Percentiles rank a stretch among this genome's conserved stretches.
phyloP scores from a whole-genome alignment of 1,284 basidiomycete species.

The Neolentinus lepideus region DNA sequence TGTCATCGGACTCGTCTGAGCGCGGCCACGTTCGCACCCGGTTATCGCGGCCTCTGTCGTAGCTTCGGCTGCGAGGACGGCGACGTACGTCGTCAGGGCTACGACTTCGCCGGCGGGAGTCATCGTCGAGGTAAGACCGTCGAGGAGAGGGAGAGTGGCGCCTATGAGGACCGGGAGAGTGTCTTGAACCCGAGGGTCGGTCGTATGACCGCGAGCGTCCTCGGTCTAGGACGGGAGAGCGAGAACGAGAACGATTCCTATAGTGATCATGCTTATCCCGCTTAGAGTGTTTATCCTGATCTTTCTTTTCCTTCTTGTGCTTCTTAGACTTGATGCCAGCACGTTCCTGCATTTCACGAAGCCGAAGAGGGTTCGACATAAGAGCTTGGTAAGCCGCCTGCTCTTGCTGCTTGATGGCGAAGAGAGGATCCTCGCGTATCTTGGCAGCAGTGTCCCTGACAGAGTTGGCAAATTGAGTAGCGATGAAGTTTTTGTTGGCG shows the following conservation, averaged over 20 bases:
- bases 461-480: slow-evolving; percentile 91
- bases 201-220: slow-evolving; percentile 28
- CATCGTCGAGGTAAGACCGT: slow-evolving; percentile 19
- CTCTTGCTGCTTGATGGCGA: slow-evolving; percentile 97
- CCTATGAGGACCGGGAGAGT: slow-evolving; percentile 30
- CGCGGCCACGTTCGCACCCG: slow-evolving; percentile 27
- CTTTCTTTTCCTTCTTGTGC: slow-evolving; percentile 66
- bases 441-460: slow-evolving; percentile 86
- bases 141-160: slow-evolving; percentile 28
- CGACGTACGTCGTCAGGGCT: slow-evolving; percentile 10
- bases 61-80: slow-evolving; percentile 13
- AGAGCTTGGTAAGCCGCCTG: slow-evolving; percentile 88
- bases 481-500: slow-evolving; percentile 84
- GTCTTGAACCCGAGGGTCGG: slow-evolving; percentile 19
- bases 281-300: slow-evolving; percentile 51
- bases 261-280: slow-evolving; percentile 43
- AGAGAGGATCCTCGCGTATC: slow-evolving; percentile 91
- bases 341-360: slow-evolving; percentile 75
- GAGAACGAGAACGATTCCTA: slow-evolving; percentile 28
- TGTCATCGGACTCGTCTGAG: slow-evolving; percentile 43
- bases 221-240: slow-evolving; percentile 24
- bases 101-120: slow-evolving; percentile 16
- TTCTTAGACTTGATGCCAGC: slow-evolving; percentile 73
- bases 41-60: slow-evolving; percentile 11
- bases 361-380: slow-evolving; percentile 85